Conservation (phyloP, 257 asterid genomes). For the Solanum pennellii region DNA sequence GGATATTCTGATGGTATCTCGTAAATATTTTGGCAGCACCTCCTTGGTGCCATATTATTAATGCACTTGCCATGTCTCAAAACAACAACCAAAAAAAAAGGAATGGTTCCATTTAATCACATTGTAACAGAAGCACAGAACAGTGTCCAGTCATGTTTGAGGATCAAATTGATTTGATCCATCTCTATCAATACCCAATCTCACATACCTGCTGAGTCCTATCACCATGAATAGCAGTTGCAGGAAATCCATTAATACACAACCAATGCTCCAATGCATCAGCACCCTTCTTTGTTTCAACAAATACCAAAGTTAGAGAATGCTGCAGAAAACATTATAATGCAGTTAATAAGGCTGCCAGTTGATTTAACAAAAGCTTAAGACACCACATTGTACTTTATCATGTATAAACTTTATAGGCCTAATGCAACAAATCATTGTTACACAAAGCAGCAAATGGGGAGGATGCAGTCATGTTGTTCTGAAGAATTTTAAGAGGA, state of each 20-base stretch:
- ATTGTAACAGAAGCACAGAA: background rate
- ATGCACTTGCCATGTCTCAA: background rate
- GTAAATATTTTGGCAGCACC: background rate
- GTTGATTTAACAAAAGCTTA: background rate
- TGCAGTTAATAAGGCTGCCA: background rate
- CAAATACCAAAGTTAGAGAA: slow-evolving; percentile 66
- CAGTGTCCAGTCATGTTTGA: background rate
- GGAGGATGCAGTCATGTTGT: background rate
- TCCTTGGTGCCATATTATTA: no score
- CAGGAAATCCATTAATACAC: slow-evolving; percentile 55
- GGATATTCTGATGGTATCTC: background rate
- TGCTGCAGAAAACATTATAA: slow-evolving; percentile 38
- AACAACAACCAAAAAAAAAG: background rate
- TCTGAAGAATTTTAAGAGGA: background rate
- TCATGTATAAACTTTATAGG: background rate
- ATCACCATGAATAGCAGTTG: slow-evolving; percentile 88
- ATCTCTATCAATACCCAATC: background rate
- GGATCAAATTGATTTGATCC: background rate
- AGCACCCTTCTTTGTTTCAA: slow-evolving; percentile 89
- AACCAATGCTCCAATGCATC: slow-evolving; percentile 79
- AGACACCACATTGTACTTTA: background rate
- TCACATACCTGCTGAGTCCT: slow-evolving; percentile 66
- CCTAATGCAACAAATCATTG: background rate
- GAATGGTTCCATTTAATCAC: background rate
- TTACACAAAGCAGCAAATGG: background rate